A percentile compares a stretch with the other conserved stretches of the same genome.
These are phyloP conservation scores for Argentina anserina DNA, from an alignment of 306 rosid species.

Conservation along the genomic window DNA sequence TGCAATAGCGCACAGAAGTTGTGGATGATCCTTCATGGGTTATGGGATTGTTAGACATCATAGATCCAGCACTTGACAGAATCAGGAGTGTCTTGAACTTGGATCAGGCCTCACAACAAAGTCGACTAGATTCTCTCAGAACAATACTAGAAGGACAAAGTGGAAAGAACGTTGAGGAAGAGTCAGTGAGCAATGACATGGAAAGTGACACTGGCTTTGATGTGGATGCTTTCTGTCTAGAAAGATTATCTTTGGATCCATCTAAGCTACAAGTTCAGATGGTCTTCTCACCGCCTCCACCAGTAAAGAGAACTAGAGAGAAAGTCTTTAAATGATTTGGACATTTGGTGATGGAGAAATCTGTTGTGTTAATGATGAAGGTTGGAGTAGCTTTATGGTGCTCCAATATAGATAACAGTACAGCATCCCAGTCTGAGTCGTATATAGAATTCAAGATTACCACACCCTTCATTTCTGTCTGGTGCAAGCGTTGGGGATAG, in stretches of 20 bases:
- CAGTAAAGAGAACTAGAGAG: slow-evolving; percentile 27
- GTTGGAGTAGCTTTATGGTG: slow-evolving; percentile 7
- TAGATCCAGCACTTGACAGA: slow-evolving; percentile 84
- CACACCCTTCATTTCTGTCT: background rate
- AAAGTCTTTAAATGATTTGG: slow-evolving; percentile 8
- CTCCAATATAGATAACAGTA: slow-evolving; percentile 1
- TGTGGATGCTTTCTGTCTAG: slow-evolving; percentile 63
- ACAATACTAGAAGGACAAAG: slow-evolving; percentile 32
- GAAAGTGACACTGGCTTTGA: slow-evolving; percentile 48
- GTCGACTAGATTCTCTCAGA: slow-evolving; percentile 26
- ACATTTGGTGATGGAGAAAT: background rate
- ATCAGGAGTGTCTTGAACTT: slow-evolving; percentile 71
- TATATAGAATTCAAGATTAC: background rate
- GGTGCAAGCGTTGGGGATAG: background rate
- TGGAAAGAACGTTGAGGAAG: slow-evolving; percentile 27
- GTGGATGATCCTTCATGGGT: slow-evolving; percentile 97
- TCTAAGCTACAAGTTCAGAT: slow-evolving; percentile 58
- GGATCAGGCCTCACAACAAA: slow-evolving; percentile 41
- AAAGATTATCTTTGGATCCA: slow-evolving; percentile 58
- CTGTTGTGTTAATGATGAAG: background rate
- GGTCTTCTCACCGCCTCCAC: slow-evolving; percentile 34
- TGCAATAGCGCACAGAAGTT: slow-evolving; percentile 82
- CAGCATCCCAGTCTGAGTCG: background rate
- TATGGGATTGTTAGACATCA: slow-evolving; percentile 79
- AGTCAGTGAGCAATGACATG: slow-evolving; percentile 25